Evolutionary conservation across 2,329 filamentous ascomycete species (phyloP), one percentile per base, ranked within the genome.

Genomic region (Fusarium nematophilum): DNA sequence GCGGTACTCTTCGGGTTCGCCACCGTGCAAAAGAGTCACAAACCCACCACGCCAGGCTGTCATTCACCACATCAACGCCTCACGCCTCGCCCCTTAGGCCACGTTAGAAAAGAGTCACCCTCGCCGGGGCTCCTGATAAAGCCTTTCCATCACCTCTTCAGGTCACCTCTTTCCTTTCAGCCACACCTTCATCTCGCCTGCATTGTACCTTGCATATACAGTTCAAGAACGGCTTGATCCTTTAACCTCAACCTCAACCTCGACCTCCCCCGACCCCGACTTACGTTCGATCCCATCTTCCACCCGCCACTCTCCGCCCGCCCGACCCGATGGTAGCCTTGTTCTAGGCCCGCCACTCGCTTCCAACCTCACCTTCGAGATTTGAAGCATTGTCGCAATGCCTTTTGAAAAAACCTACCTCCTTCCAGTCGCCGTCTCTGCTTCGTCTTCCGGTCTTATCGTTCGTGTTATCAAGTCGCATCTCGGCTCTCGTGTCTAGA

Each of bases 371-470:
- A 56, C 29, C 47, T 47, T 57, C 61, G 62, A 67, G 53, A 52
- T 55, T 65, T 51, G 66, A 70, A 75, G 73, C 70, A 72, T 72
- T 75, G 64, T 68, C 74, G 86, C 78, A 70, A 88, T 88, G 86
- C 80, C 79, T 83, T 72, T 86, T 85, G 81, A 77, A 80, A 78
- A 75, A 76, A 74, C 73, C 69, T 69, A 69, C 69, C 66, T 73
- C 72, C 78, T 77, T 79, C 82, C 85, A 87, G 86, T 88, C 84
- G 85, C 81, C 83, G 78, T 84, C 83, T 82, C 79, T 76, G 82
- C 80, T 78, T 80, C 77, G 84, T 85, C 82, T 73, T 80, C 83
- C 83, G 83, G 83, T 84, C 75, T 79, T 73, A 80, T 84, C 79
- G 74, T 79, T 78, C 74, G 80, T 83, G 80, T 80, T 81, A 80